These are phyloP conservation scores for Pseudozyma hubeiensis DNA, from an alignment of 1,284 basidiomycete genomes.

Conservation along the genomic window DNA sequence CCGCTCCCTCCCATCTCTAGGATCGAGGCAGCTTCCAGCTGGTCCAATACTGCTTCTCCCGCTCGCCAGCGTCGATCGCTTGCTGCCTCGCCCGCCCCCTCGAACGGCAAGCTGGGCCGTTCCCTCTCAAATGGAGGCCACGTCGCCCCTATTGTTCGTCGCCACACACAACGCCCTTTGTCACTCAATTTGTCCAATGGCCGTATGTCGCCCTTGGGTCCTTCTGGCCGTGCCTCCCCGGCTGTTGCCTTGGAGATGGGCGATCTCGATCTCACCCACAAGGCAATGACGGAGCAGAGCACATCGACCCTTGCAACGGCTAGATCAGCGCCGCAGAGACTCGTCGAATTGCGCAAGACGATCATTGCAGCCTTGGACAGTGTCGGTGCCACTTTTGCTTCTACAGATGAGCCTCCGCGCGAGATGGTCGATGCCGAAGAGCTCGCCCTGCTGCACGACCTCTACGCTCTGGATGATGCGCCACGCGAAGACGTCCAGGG, in stretches of 20 bases:
- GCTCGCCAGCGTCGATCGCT: conserved; percentile 21
- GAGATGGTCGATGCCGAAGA: conserved; percentile 51
- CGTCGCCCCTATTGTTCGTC: conserved; percentile 29
- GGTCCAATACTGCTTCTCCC: conserved; percentile 17
- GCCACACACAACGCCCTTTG: conserved; percentile 27
- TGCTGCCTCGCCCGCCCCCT: conserved; percentile 2
- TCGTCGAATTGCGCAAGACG: conserved; percentile 42
- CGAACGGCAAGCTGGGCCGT: conserved; percentile 31
- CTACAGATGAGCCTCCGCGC: conserved; percentile 18
- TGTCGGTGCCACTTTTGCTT: conserved; percentile 32
- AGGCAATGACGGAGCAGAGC: conserved; percentile 28
- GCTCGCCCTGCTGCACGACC: conserved; percentile 49
- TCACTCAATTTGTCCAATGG: conserved; percentile 37
- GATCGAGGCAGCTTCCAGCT: conserved; percentile 51
- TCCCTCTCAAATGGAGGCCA: conserved; percentile 40
- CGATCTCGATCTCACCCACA: conserved; percentile 21
- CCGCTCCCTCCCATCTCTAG: conserved; percentile 67
- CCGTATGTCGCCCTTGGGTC: conserved; percentile 31
- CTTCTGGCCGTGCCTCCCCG: conserved; percentile 31
- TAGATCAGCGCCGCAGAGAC: conserved; percentile 24
- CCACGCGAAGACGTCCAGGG: conserved; percentile 23
- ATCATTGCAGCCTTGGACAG: conserved; percentile 42
- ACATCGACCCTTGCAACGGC: conserved; percentile 6
- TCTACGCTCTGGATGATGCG: conserved; percentile 50
- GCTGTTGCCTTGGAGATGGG: conserved; percentile 14